A percentile compares a stretch with the other conserved stretches of the same genome.
Evolutionary conservation across 139 green algal species (phyloP).

Genomic region (Raphidocelis subcapitata): DNA sequence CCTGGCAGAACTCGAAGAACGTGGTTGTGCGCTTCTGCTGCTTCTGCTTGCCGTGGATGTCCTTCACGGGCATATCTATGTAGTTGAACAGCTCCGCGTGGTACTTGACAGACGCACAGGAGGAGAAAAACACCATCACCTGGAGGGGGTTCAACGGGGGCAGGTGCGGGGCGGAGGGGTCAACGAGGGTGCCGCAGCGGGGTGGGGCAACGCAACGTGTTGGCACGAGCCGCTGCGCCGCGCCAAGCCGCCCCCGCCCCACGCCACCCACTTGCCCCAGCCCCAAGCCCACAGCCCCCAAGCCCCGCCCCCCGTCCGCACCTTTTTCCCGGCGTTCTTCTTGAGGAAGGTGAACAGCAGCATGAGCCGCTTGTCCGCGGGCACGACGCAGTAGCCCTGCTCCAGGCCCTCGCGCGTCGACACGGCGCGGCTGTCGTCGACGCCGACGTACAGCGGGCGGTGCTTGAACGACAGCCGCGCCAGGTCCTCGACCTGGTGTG

Average conservation of each 20-base stretch:
- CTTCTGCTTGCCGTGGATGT: slow-evolving; percentile 99
- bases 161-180: neutral
- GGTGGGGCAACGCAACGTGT: no score
- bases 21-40: slow-evolving; percentile 95
- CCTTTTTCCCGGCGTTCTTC: slow-evolving; percentile 98
- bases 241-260: no score
- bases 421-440: slow-evolving; percentile 79
- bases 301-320: slow-evolving; percentile 23
- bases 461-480: slow-evolving; percentile 93
- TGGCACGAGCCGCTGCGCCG: no score
- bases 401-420: slow-evolving; percentile 90
- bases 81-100: slow-evolving; percentile 98
- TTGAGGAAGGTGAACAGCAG: slow-evolving; percentile 99
- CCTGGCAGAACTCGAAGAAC: slow-evolving; percentile 96
- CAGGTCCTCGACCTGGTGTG: slow-evolving; percentile 89
- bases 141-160: slow-evolving; percentile 55
- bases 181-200: no score
- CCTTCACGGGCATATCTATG: slow-evolving; percentile 93
- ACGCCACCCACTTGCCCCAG: no score
- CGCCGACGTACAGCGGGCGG: slow-evolving; percentile 94
- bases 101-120: slow-evolving; percentile 94
- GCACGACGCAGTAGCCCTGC: slow-evolving; percentile 96
- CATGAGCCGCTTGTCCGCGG: slow-evolving; percentile 90
- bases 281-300: neutral
- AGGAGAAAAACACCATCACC: slow-evolving; percentile 99